phyloP scores from a whole-genome alignment of 2,329 filamentous ascomycete genomes.

The Aspergillus eucalypticola region DNA sequence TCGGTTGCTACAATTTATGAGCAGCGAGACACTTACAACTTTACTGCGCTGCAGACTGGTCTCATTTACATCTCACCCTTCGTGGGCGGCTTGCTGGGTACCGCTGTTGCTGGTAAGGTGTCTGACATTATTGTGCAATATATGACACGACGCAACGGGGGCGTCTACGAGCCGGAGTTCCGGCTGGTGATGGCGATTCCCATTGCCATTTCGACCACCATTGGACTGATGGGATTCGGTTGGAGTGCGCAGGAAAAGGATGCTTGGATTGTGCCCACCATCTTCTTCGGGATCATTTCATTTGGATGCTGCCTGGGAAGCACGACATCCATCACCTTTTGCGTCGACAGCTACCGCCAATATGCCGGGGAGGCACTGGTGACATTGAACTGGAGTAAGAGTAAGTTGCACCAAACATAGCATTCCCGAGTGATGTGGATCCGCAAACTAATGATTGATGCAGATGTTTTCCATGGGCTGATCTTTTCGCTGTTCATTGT shows the following conservation, averaged over 20 bases:
- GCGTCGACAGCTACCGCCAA: slow-evolving; percentile 87
- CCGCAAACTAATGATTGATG: slow-evolving; percentile 14
- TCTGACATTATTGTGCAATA: slow-evolving; percentile 80
- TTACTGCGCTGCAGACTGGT: slow-evolving; percentile 76
- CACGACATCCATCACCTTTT: slow-evolving; percentile 91
- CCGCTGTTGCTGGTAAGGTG: slow-evolving; percentile 82
- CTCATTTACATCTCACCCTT: slow-evolving; percentile 90
- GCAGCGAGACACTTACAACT: slow-evolving; percentile 69
- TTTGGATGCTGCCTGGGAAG: slow-evolving; percentile 90
- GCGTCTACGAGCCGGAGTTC: slow-evolving; percentile 93
- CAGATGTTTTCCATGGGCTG: slow-evolving; percentile 81
- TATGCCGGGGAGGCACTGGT: slow-evolving; percentile 94
- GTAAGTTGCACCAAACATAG: slow-evolving; percentile 38
- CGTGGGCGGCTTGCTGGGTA: slow-evolving; percentile 84
- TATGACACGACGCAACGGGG: slow-evolving; percentile 84
- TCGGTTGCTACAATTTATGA: slow-evolving; percentile 80
- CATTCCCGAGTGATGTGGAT: neutral
- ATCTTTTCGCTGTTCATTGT: slow-evolving; percentile 88
- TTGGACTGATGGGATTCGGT: slow-evolving; percentile 94
- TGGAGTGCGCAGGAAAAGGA: slow-evolving; percentile 79
- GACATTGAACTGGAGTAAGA: slow-evolving; percentile 92
- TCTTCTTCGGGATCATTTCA: slow-evolving; percentile 89
- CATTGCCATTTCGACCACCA: slow-evolving; percentile 72
- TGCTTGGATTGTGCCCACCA: slow-evolving; percentile 84
- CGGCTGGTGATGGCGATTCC: slow-evolving; percentile 84